Evolutionary conservation across 1,284 basidiomycete species (phyloP), one percentile per base, ranked within the genome.

Genomic region (Mycena sp.): DNA sequence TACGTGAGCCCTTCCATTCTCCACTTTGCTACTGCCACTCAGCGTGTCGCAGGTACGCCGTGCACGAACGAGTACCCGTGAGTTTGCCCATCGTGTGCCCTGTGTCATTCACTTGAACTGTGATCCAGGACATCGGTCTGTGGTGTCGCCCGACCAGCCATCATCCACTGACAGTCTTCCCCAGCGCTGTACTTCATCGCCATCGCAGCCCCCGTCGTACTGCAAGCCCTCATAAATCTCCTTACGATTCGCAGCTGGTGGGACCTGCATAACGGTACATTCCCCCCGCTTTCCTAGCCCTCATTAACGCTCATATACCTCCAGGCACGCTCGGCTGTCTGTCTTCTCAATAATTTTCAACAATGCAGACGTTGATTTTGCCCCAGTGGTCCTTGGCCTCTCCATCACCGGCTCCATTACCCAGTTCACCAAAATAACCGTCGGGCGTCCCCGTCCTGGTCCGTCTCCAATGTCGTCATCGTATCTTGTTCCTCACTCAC

Each of bases 361-460:
- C n/a, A 14, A 44, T 26, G 44, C 52, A n/a, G 17, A 5, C 37
- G 43, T 52, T 54, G 49, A 58, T 65, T 9, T 21, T 56, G 29
- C 61, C 16, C 12, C 66, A 93, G 93, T 95, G 66, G 79, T 93
- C 25, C 84, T 96, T 40, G 83, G 88, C 14, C 83, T 94, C 46
- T 82, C 89, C 5, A 80, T 96, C 46, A 91, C 95, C 1, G 93
- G 93, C 12, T 81, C 89, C 30, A 79, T 96, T 44, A 98, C 96
- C 0, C 92, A 97, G 73, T 83, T 96, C 60, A 83, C 88, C 65
- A 99, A 99, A 79, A 82, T 93, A 37, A 90, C 91, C 1, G 95
- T 97, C 21, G 97, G 97, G 32, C 86, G 97, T 29, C 96, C 97
- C 0, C 85, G 97, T 44, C 94, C 91, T 69, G 91, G 91, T 89